Percentiles rank a stretch among this genome's conserved stretches.
Conservation (phyloP, 805 yeast species). For the Saturnispora hagleri region DNA sequence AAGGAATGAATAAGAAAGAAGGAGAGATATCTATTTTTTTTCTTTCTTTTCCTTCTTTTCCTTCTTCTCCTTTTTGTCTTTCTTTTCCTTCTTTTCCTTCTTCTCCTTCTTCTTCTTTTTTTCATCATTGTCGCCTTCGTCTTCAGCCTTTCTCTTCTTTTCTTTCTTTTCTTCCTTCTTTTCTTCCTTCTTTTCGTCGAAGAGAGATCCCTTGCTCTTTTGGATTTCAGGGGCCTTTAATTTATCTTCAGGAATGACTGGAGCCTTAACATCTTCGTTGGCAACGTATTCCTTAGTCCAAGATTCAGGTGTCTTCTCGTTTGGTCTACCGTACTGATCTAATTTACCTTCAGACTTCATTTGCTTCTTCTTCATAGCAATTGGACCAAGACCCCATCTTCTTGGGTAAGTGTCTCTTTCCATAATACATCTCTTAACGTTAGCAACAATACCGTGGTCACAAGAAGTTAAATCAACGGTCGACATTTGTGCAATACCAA, state of each 20-base stretch:
- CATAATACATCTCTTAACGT: constrained; percentile 98
- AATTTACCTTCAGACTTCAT: constrained; percentile 94
- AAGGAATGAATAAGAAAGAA: not conserved
- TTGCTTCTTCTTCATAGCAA: constrained; percentile 97
- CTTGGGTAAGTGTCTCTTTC: constrained; percentile 99
- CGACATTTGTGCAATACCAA: constrained; percentile 98
- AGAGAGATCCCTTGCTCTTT: constrained; percentile 39
- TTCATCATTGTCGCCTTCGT: constrained; percentile 18
- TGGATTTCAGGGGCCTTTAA: constrained; percentile 30
- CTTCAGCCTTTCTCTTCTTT: constrained; percentile 34
- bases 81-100: constrained; percentile 17
- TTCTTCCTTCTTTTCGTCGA: constrained; percentile 28
- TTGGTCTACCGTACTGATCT: constrained; percentile 89
- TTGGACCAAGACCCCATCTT: constrained; percentile 99
- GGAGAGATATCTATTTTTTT: not conserved
- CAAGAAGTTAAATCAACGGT: constrained; percentile 93
- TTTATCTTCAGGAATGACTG: constrained; percentile 48
- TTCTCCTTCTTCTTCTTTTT: constrained; percentile 23
- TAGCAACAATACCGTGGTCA: constrained; percentile 98
- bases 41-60: constrained; percentile 16
- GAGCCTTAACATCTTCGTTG: constrained; percentile 54
- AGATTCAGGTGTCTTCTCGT: constrained; percentile 85
- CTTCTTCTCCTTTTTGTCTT: constrained; percentile 6
- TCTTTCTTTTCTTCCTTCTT: constrained; percentile 49
- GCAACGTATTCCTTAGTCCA: constrained; percentile 86